Conservation (phyloP, 2,329 filamentous ascomycete species). For the Beauveria rudraprayagi region DNA sequence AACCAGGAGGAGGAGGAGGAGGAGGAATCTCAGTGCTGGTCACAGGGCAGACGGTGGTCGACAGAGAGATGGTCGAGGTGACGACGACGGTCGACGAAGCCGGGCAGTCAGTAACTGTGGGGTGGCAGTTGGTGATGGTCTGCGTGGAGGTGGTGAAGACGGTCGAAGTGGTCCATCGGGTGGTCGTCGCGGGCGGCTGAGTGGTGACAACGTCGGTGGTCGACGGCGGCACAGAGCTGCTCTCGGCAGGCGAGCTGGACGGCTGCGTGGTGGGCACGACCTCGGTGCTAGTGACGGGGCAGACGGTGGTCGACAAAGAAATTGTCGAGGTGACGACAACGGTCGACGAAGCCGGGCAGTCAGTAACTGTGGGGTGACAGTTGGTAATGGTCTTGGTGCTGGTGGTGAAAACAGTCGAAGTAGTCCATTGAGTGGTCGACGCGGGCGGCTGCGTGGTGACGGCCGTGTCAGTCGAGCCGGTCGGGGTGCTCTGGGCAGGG, state of each 20-base stretch:
- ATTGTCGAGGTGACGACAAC: conserved; percentile 22
- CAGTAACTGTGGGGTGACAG: conserved; percentile 23
- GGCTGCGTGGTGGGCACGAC: conserved; percentile 1
- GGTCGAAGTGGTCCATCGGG: conserved; percentile 22
- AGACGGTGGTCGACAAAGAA: conserved; percentile 32
- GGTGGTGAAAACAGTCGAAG: conserved; percentile 25
- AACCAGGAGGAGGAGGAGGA: background rate
- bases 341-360: conserved; percentile 23
- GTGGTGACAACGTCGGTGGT: background rate
- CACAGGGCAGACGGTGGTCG: conserved; percentile 36
- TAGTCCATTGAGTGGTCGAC: conserved; percentile 18
- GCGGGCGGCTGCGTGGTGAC: conserved; percentile 1
- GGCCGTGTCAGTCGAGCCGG: conserved; percentile 10
- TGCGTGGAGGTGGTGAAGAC: conserved; percentile 21
- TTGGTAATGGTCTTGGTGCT: conserved; percentile 13
- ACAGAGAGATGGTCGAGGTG: conserved; percentile 25
- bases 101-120: conserved; percentile 25
- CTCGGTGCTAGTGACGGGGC: conserved; percentile 26
- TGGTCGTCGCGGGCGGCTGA: conserved; percentile 11
- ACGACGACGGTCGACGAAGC: conserved; percentile 17
- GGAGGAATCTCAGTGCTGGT: conserved; percentile 13
- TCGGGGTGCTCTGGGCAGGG: background rate
- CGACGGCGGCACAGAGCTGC: no score
- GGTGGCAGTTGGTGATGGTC: conserved; percentile 17
- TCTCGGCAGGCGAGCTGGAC: no score